Conservation (phyloP, 352 stramenopile species). For the Globisporangium splendens region DNA sequence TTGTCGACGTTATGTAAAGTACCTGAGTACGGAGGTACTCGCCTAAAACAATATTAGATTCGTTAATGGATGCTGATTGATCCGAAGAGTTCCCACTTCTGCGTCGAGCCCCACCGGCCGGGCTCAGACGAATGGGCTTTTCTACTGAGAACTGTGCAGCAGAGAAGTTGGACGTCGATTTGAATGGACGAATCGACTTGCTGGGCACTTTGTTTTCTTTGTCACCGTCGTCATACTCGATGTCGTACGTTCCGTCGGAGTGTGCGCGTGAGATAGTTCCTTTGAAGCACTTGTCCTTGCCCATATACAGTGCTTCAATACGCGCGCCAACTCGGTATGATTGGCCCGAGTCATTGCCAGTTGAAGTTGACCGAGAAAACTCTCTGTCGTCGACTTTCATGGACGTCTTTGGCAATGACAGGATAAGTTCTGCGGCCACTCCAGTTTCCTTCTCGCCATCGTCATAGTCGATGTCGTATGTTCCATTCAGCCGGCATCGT, state of each 20-base stretch:
- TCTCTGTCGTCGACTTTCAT: conserved; percentile 19
- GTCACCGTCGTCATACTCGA: conserved; percentile 65
- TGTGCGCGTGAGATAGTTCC: conserved; percentile 43
- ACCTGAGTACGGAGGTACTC: conserved; percentile 4
- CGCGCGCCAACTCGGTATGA: conserved; percentile 10
- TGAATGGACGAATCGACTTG: conserved; percentile 22
- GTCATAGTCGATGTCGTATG: conserved; percentile 77
- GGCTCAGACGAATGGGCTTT: conserved; percentile 27
- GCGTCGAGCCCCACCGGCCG: conserved; percentile 25
- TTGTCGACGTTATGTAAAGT: background rate
- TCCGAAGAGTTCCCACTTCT: conserved; percentile 50
- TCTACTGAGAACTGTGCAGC: conserved; percentile 32
- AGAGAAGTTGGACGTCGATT: conserved; percentile 39
- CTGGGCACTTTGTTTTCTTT: conserved; percentile 34
- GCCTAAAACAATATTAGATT: background rate
- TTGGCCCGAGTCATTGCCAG: background rate
- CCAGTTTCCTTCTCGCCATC: conserved; percentile 70
- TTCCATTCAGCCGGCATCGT: conserved; percentile 40
- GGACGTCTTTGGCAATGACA: conserved; percentile 18
- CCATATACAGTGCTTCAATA: conserved; percentile 68
- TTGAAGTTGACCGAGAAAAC: background rate
- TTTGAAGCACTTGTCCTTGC: conserved; percentile 54
- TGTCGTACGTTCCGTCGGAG: conserved; percentile 54
- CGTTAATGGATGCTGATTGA: conserved; percentile 7
- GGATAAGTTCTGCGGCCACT: conserved; percentile 42